phyloP scores from a whole-genome alignment of 768 basidiomycete genomes.

The Termitomyces sp. region DNA sequence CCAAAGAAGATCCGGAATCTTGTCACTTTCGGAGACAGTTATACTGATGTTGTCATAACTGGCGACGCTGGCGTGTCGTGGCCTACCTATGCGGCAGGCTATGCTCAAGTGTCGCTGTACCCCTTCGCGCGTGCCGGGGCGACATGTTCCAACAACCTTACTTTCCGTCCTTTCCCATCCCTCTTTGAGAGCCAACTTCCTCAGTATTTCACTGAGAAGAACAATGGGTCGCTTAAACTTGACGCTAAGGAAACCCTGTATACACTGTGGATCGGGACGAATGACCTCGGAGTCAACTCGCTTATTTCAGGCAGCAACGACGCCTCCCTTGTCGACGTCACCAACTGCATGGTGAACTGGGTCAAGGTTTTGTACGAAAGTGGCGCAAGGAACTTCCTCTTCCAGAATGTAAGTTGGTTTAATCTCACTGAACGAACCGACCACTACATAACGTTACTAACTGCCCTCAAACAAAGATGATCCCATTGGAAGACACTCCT shows the following conservation, averaged over 20 bases:
- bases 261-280: constrained; percentile 65
- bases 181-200: constrained; percentile 57
- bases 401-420: constrained; percentile 52
- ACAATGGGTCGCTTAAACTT: constrained; percentile 34
- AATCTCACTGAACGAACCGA: background rate
- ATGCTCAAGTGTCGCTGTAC: constrained; percentile 45
- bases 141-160: constrained; percentile 60
- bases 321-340: constrained; percentile 54
- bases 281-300: constrained; percentile 52
- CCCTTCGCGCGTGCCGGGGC: constrained; percentile 60
- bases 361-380: constrained; percentile 47
- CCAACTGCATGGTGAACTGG: constrained; percentile 55
- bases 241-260: constrained; percentile 46
- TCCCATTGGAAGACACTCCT: constrained; percentile 45
- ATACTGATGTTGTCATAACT: constrained; percentile 44
- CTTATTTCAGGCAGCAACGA: constrained; percentile 45
- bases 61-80: constrained; percentile 45
- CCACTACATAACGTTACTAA: background rate
- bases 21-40: constrained; percentile 66
- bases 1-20: constrained; percentile 52
- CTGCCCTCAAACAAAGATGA: constrained; percentile 32
- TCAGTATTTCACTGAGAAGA: constrained; percentile 35
- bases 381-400: constrained; percentile 63
- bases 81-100: constrained; percentile 56
- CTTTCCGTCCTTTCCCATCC: constrained; percentile 50